Evolutionary conservation across 495 filamentous ascomycete species (phyloP), one percentile per base, ranked within the genome.

Genomic region (Aspergillus hancockii): DNA sequence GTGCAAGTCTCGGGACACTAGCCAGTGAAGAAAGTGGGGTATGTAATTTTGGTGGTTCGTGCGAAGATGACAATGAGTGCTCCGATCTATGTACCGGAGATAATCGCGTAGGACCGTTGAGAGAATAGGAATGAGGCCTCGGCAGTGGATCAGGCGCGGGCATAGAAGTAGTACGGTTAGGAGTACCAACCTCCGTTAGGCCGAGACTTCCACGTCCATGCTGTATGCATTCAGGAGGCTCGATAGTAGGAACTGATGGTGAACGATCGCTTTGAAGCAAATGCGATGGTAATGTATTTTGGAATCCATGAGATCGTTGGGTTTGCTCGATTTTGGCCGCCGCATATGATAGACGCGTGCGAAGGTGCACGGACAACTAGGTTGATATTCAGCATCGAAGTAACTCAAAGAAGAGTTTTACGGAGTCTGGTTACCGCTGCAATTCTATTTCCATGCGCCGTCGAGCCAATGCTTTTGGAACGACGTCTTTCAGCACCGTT

Each of bases 251-350:
- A 12, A 21, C 28, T 1, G 57, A 38, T 14, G 58, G 81, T 16
- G 86, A 83, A 7, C 84, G 85, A 31, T 71, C 77, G 40, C 77
- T 81, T 55, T 87, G 85, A 4, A 87, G 85, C 21, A 88, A 80
- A 23, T 88, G 75, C 14, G 83, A 77, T 65, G 92, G 87, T n/a
- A 89, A 77, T 59, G 93, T 63, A 32, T 59, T 85, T 49, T 85
- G 83, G 54, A 89, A 80, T 28, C 80, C 82, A 59, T 83, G 84
- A 13, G 83, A 81, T 74, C 93, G 86, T 81, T 90, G 91, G 52
- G 89, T 90, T 69, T 94, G 86, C 72, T 93, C 88, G 40, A 97
- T 87, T 70, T 96, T 96, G 64, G 93, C 83, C 77, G 93, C 90
- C 36, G 91, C 92, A 70, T 96, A 95, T 7, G 90, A 90, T 13